Evolutionary conservation across 1,284 basidiomycete species (phyloP).

Genomic region (Rhodofomes roseus): DNA sequence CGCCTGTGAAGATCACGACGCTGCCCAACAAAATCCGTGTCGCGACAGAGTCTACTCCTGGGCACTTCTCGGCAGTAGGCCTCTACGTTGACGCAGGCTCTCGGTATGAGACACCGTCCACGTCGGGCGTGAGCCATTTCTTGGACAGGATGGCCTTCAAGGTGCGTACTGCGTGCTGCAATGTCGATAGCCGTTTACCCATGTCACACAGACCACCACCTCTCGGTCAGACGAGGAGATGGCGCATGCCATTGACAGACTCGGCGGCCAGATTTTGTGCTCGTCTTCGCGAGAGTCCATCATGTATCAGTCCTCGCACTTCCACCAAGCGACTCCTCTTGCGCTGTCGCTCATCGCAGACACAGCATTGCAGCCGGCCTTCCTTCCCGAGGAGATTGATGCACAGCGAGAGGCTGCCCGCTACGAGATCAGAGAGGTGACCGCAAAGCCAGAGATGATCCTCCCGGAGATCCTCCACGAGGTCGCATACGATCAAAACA

Average conservation of each 20-base stretch:
- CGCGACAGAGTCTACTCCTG: constrained; percentile 87
- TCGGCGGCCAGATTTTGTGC: constrained; percentile 93
- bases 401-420: constrained; percentile 83
- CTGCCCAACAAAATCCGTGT: constrained; percentile 91
- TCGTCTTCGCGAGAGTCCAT: constrained; percentile 92
- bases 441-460: constrained; percentile 89
- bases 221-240: constrained; percentile 71
- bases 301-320: constrained; percentile 98
- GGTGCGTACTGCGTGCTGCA: constrained; percentile 40
- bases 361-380: constrained; percentile 80
- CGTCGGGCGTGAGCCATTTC: constrained; percentile 87
- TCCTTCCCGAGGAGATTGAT: constrained; percentile 79
- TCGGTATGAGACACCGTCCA: constrained; percentile 80
- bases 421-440: constrained; percentile 93
- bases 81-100: constrained; percentile 94
- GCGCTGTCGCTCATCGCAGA: constrained; percentile 90
- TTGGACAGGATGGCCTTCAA: constrained; percentile 97
- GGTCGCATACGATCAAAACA: constrained; percentile 78
- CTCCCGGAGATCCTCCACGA: constrained; percentile 91
- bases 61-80: constrained; percentile 93
- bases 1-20: constrained; percentile 66
- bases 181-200: not conserved
- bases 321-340: constrained; percentile 78
- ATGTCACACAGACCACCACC: constrained; percentile 48
- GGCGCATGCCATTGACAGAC: constrained; percentile 76